A percentile compares a stretch with the other conserved stretches of the same genome.
These are phyloP conservation scores for Typha latifolia DNA, from an alignment of 176 grass and related monocot genomes.

Conservation along the genomic window DNA sequence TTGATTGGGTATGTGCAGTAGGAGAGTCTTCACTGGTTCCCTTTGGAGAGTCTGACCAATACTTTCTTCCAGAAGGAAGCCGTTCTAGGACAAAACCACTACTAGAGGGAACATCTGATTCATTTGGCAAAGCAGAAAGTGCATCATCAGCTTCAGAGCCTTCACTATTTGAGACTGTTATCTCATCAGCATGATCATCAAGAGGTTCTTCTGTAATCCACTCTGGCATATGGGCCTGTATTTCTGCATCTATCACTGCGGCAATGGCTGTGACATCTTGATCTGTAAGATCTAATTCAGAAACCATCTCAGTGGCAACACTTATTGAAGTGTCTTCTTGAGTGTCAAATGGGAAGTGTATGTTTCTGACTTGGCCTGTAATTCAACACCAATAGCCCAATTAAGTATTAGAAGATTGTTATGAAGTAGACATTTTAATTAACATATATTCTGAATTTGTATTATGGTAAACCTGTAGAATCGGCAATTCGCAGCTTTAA, in stretches of 20 bases:
- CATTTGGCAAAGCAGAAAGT: slow-evolving; percentile 31
- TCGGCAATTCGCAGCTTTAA: slow-evolving; percentile 63
- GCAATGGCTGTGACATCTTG: slow-evolving; percentile 69
- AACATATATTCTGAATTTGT: background rate
- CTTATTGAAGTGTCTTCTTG: slow-evolving; percentile 60
- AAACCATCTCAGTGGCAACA: slow-evolving; percentile 78
- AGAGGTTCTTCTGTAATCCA: slow-evolving; percentile 37
- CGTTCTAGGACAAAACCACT: slow-evolving; percentile 38
- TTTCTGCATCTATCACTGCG: slow-evolving; percentile 68
- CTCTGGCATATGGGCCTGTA: slow-evolving; percentile 49
- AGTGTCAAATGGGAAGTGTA: slow-evolving; percentile 79
- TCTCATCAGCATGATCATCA: slow-evolving; percentile 35
- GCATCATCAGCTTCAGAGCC: slow-evolving; percentile 45
- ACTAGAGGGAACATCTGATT: slow-evolving; percentile 11
- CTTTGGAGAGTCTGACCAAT: slow-evolving; percentile 58
- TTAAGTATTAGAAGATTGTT: background rate
- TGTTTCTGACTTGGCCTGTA: slow-evolving; percentile 61
- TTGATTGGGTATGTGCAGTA: background rate
- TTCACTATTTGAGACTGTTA: slow-evolving; percentile 28
- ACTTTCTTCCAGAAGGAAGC: slow-evolving; percentile 53
- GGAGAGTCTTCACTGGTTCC: slow-evolving; percentile 25
- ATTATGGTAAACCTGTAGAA: slow-evolving; percentile 48
- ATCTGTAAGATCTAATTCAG: slow-evolving; percentile 60
- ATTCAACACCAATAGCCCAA: slow-evolving; percentile 8
- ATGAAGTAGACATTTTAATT: too few species aligned